Percentiles rank a stretch among this genome's conserved stretches.
These are phyloP conservation scores for Neobulgaria alba DNA, from an alignment of 2,329 filamentous ascomycete genomes.

Conservation along the genomic window DNA sequence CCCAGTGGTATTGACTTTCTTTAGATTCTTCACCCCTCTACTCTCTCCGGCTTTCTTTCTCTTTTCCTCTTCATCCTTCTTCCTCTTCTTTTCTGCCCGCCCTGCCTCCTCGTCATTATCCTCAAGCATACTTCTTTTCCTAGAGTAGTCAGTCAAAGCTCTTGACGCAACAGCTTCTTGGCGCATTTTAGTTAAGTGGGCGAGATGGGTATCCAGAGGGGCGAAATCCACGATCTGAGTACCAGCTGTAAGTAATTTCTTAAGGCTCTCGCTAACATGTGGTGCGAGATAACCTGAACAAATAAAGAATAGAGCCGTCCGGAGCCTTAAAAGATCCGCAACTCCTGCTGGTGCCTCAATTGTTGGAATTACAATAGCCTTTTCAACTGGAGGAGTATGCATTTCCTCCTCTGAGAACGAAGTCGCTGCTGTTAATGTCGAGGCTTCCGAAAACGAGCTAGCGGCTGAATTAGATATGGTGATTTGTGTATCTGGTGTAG, in stretches of 20 bases:
- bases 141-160: constrained; percentile 59
- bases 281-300: constrained; percentile 39
- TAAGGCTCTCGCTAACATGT: constrained; percentile 31
- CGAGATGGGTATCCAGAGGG: constrained; percentile 62
- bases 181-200: constrained; percentile 56
- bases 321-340: constrained; percentile 37
- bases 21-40: constrained; percentile 67
- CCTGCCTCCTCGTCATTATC: constrained; percentile 46
- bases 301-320: constrained; percentile 41
- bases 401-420: constrained; percentile 26
- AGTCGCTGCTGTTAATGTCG: constrained; percentile 29
- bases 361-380: constrained; percentile 16
- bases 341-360: constrained; percentile 30
- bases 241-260: constrained; percentile 30
- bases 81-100: constrained; percentile 71
- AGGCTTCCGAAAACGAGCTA: constrained; percentile 31
- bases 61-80: constrained; percentile 82
- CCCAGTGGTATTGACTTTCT: constrained; percentile 82
- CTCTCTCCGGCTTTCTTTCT: constrained; percentile 70
- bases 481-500: constrained; percentile 27
- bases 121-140: constrained; percentile 59
- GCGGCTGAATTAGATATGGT: constrained; percentile 28
- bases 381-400: constrained; percentile 3
- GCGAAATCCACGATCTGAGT: constrained; percentile 51
- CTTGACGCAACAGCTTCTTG: constrained; percentile 63